These are phyloP conservation scores for Exophiala spinifera DNA, from an alignment of 2,329 filamentous ascomycete species.

Conservation along the genomic window DNA sequence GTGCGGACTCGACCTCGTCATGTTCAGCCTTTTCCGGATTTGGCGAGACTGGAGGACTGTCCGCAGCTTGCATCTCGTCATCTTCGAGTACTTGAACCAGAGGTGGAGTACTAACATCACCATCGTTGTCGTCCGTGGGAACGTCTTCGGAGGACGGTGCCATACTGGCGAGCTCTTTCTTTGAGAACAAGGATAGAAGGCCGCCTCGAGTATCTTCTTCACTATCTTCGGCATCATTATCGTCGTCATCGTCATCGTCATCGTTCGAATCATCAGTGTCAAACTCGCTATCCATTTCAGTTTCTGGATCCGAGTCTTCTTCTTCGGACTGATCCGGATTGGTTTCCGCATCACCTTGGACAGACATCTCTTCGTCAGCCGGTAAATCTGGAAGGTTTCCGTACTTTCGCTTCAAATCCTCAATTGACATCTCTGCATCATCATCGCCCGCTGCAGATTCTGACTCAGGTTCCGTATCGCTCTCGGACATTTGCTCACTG, in stretches of 20 bases:
- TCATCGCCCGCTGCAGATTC: constrained; percentile 42
- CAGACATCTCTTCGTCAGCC: not conserved
- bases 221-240: constrained; percentile 44
- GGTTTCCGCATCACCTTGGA: constrained; percentile 1
- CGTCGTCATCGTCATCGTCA: constrained; percentile 48
- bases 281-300: constrained; percentile 49
- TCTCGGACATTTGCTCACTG: constrained; percentile 47
- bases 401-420: constrained; percentile 49
- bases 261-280: constrained; percentile 44
- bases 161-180: constrained; percentile 36
- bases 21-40: constrained; percentile 12
- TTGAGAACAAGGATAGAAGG: constrained; percentile 48
- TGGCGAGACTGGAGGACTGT: constrained; percentile 32
- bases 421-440: constrained; percentile 46
- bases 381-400: constrained; percentile 36
- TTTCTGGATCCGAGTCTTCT: constrained; percentile 31
- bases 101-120: constrained; percentile 16
- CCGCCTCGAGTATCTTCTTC: constrained; percentile 40
- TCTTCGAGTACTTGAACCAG: constrained; percentile 26
- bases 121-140: constrained; percentile 35
- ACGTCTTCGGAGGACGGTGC: constrained; percentile 24
- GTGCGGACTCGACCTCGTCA: not conserved
- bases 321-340: constrained; percentile 31
- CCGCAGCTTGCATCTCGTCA: constrained; percentile 29
- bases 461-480: constrained; percentile 42